phyloP scores from a whole-genome alignment of 2,329 filamentous ascomycete species.

The Colletotrichum gloeosporioides region DNA sequence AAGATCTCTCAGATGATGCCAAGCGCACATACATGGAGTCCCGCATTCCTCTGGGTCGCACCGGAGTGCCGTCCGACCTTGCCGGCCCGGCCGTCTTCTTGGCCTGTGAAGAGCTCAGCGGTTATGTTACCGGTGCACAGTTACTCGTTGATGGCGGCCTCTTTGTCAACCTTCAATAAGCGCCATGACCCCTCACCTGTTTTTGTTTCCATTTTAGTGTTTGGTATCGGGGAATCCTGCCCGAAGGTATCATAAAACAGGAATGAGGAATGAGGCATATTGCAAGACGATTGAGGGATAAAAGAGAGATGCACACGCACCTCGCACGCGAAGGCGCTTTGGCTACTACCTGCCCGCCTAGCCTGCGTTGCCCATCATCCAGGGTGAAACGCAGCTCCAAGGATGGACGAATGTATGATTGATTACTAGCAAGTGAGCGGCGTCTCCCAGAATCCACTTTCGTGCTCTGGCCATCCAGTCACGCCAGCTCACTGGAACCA shows the following conservation, averaged over 20 bases:
- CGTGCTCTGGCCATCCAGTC: background rate
- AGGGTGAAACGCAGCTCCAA: slow-evolving; percentile 11
- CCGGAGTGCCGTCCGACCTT: slow-evolving; percentile 76
- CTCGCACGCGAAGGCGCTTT: background rate
- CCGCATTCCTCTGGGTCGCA: slow-evolving; percentile 78
- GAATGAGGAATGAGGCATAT: background rate
- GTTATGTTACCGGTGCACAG: slow-evolving; percentile 83
- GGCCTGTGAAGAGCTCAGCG: slow-evolving; percentile 78
- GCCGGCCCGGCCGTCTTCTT: slow-evolving; percentile 87
- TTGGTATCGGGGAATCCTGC: background rate
- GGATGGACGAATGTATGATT: slow-evolving; percentile 15
- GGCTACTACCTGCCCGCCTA: background rate
- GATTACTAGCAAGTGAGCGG: slow-evolving; percentile 6
- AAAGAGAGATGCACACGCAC: background rate
- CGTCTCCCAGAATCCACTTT: slow-evolving; percentile 3
- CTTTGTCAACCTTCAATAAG: slow-evolving; percentile 85
- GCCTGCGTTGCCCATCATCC: background rate
- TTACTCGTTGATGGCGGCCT: slow-evolving; percentile 86
- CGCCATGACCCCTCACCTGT: background rate
- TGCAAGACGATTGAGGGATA: background rate
- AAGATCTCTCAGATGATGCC: slow-evolving; percentile 73
- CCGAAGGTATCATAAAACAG: background rate
- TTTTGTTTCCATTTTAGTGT: background rate
- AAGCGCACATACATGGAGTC: slow-evolving; percentile 83
- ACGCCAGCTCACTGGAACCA: background rate